Base-by-base conservation (phyloP, 805 yeast genomes). In the Hanseniaspora clermontiae region DNA sequence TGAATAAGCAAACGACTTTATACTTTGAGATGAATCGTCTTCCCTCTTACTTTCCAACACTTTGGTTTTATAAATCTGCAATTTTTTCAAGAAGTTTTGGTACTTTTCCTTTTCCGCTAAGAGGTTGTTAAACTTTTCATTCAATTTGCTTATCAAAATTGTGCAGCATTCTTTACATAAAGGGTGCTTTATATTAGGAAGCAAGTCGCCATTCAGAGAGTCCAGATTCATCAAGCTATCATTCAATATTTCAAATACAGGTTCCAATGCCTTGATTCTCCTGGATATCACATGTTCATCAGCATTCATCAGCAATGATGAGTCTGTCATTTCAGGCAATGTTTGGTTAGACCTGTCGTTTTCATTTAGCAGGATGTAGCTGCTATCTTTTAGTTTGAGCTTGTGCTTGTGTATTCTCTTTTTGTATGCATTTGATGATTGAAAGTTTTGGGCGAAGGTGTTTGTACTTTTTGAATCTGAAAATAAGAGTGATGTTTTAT, bases 141-240 rank as follows among this genome's bases (percentile, higher is more conserved):
- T 83, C 66, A 88, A 74, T 57, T 82, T 82, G 10, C 78, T 81
- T 11, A 84, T 72, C 29, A 91, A 68, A 20, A 76, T 66, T 45
- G 76, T 79, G 7, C 93, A 84, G 67, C 98, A 93, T 46, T 90
- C 97, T 27, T 76, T 75, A 63, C 97, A 91, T 15, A 93, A 80
- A 0, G 98, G 98, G 64, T 81, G 82, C 60, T 87, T 95, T 15
- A 91, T 76, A 59, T 83, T 88, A 52, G 83, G 82, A 59, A 84
- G 83, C 5, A 78, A 73, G 10, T 53, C 34, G 12, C 43, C 57
- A 17, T 45, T 36, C 10, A 46, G n/a, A 2, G 49, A 37, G 9
- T 51, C 45, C 19, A 31, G n/a, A 36, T 38, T 19, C 15, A 36
- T 31, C n/a, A 51, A 20, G 31, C 49, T 39, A 2, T 53, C 46